phyloP scores from a whole-genome alignment of 768 basidiomycete genomes.

The Rhizopogon vesiculosus region DNA sequence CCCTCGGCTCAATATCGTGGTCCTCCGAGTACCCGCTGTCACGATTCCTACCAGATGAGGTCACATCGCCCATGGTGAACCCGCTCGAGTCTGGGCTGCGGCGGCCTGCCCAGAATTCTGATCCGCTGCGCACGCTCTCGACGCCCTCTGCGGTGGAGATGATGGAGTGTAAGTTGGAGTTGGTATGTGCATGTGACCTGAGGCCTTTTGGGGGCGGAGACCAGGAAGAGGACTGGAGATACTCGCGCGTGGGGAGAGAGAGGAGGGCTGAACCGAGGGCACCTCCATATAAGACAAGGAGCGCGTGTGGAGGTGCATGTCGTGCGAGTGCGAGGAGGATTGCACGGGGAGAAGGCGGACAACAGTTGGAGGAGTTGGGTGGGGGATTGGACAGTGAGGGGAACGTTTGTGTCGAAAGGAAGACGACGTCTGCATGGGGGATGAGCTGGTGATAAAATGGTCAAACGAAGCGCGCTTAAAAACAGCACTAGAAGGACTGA shows the following conservation, averaged over 20 bases:
- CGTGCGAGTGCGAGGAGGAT: conserved; percentile 71
- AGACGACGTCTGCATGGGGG: conserved; percentile 79
- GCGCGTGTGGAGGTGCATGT: conserved; percentile 64
- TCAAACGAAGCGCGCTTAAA: neutral
- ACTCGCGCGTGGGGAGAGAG: conserved; percentile 78
- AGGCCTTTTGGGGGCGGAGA: conserved; percentile 21
- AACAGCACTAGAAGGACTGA: conserved; percentile 31
- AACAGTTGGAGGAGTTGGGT: conserved; percentile 50
- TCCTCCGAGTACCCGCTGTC: conserved; percentile 12
- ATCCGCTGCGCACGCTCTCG: conserved; percentile 57
- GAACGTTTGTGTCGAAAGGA: conserved; percentile 39
- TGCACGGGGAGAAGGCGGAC: conserved; percentile 55
- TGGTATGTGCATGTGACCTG: conserved; percentile 14
- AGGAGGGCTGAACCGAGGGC: conserved; percentile 75
- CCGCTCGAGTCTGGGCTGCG: conserved; percentile 5
- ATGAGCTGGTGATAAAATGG: conserved; percentile 49
- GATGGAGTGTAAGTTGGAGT: conserved; percentile 10
- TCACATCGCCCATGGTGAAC: neutral
- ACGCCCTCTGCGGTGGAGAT: conserved; percentile 21
- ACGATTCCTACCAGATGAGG: conserved; percentile 6
- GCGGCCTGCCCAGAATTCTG: conserved; percentile 69
- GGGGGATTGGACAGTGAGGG: conserved; percentile 22
- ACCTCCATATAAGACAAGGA: conserved; percentile 82
- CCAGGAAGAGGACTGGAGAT: conserved; percentile 85
- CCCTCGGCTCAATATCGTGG: neutral